Conservation (phyloP, 257 asterid genomes). For the Cruciata laevipes region DNA sequence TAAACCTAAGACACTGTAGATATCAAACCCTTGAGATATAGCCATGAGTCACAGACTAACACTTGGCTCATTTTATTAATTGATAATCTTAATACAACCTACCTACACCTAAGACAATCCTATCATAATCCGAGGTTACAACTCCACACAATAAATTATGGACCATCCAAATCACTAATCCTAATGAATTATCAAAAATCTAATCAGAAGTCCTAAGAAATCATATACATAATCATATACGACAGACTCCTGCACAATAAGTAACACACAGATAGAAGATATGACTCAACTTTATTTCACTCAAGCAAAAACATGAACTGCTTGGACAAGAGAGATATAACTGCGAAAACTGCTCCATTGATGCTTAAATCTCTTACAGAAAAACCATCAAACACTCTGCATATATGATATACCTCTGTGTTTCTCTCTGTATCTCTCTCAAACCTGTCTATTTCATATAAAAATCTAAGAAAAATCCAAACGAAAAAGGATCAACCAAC, state of each 20-base stretch:
- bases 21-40: too few relatives aligned
- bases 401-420: slow-evolving; percentile 13
- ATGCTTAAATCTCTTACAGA: slow-evolving; percentile 19
- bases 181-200: too few relatives aligned
- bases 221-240: too few relatives aligned
- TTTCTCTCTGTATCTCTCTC: slow-evolving; percentile 12
- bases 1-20: too few relatives aligned
- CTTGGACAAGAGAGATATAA: neutral
- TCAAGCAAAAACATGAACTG: neutral
- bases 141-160: too few relatives aligned
- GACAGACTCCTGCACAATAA: neutral
- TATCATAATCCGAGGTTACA: too few relatives aligned
- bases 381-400: slow-evolving; percentile 16
- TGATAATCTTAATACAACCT: too few relatives aligned
- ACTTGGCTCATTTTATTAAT: too few relatives aligned
- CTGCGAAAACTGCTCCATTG: slow-evolving; percentile 11
- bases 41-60: too few relatives aligned
- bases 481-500: slow-evolving; percentile 16
- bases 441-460: neutral
- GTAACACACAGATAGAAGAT: neutral
- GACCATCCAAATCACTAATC: neutral
- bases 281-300: neutral
- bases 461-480: slow-evolving; percentile 12
- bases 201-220: neutral
- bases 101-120: too few relatives aligned